Evolutionary conservation across 192 early-diverging fungal species (phyloP), one percentile per base, ranked within the genome.

Genomic region (Oehlia diaphana): DNA sequence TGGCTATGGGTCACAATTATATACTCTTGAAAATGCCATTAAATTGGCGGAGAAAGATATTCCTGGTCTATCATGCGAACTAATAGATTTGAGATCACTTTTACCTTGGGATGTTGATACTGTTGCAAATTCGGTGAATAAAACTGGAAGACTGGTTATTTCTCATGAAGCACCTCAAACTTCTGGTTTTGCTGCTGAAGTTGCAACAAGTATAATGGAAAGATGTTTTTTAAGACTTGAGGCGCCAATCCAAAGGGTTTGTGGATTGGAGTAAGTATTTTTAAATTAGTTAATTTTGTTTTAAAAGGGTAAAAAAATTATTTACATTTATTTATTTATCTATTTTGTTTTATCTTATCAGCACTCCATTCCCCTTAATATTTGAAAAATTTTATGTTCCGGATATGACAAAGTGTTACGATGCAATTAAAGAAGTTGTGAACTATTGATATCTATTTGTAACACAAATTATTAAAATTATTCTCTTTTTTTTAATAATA

Each of bases 311-410:
- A 47, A 9, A 26, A 26, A 26, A 26, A 26, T 26, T 47, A 47
- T 47, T 47, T 47, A 47, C 44, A 47, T 44, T 71, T 71, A 39
- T 72, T 42, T 42, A 42, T 42, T 37, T 8, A 0, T 42, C 39
- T 42, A 44, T 39, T 12, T 42, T n/a, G n/a, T 78, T 78, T 78
- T 42, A 4, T 73, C 58, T 71, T 82, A 73, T 7, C 81, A 83
- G 83, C 84, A 92, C 92, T 9, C 97, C 97, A 3, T 98, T 98
- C 86, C 96, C 97, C 7, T 82, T 99, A 42, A 89, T 93, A 9
- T 98, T 91, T 88, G 97, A 99, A 81, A 93, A 93, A 83, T 94
- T 99, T 82, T 98, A 97, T 83, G 90, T 97, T 72, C 97, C 97
- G 4, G 91, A 91, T 70, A 91, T 92, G 74, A 90, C 94, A 63